Evolutionary conservation across 306 rosid species (phyloP), one percentile per base, ranked within the genome.

Genomic region (Myrica gale): DNA sequence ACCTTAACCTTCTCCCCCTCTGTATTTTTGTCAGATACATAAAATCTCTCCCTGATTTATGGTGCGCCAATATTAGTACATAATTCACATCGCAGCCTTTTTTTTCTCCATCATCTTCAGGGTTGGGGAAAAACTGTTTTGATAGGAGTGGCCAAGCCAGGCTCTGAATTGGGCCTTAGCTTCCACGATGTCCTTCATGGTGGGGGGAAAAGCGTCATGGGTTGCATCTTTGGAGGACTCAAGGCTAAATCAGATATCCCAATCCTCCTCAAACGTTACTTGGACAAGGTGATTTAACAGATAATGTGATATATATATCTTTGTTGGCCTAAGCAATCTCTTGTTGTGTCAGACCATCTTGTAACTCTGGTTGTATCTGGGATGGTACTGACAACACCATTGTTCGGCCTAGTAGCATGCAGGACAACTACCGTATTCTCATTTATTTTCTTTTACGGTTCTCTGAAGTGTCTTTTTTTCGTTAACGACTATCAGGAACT

Each of bases 91-190:
- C 16, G 17, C 17, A 52, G 6, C 7, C 21, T 52, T 52, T 17
- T 52, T 52, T 52, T 52, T 13, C 3, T 32, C 37, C 37, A 26
- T 32, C 37, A 9, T n/a, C 13, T 65, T 8, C 72, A 90, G 98
- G 96, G 97, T 65, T 95, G 96, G 97, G 98, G 98, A 1, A 88
- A 92, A 84, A 90, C 97, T 13, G 23, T 94, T 21, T 82, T 94
- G 20, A 39, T 94, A 74, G 98, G 96, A 46, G 92, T 88, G 75
- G 96, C 88, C 77, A 84, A 72, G 79, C 88, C 92, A 54, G 93
- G 87, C 54, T 75, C 96, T 6, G 47, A 9, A 60, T 55, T 95
- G 81, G 84, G 60, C 54, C 50, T 94, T 42, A 78, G 60, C 12
- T 72, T 87, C n/a, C 1, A 0, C 32, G 97, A 81, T 7, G 78